Base-by-base conservation (phyloP, 106 monocot genomes). In the Acorus gramineus region DNA sequence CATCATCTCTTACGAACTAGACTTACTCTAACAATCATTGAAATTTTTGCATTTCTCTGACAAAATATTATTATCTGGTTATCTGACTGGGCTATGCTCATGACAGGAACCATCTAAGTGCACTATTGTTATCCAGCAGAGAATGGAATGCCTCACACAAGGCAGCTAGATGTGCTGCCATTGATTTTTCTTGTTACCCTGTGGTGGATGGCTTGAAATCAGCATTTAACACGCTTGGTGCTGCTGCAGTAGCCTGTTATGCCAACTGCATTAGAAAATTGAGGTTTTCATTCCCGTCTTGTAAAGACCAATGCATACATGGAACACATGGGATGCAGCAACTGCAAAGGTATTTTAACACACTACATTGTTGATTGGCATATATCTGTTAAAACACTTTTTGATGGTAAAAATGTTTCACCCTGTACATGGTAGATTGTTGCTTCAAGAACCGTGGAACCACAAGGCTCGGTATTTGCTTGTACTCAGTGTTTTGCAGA, bases 391-490 rank as follows among this genome's bases (percentile, higher is more conserved):
- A 3, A 11, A 28, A 28, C 28, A 28, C 28, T 28, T 28, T 28
- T 28, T 28, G 28, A 28, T 28, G 28, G 28, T 28, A 28, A 28
- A 28, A 28, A 28, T 28, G 28, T 28, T 28, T 28, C 28, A 28
- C 28, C 28, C 28, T 28, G 28, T 28, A 28, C 28, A 28, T 57
- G 3, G 14, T 73, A 98, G 96, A 76, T 88, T 82, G 87, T 59
- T 98, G 74, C 91, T 80, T 88, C 77, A 73, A 69, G 96, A 91
- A 72, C 96, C 96, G 47, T 98, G 96, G 96, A 98, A 78, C 62
- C 8, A 50, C 49, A 76, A 79, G 62, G 85, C 88, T 53, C 74
- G 28, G 6, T 91, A 88, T 58, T 61, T 98, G 47, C 83, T 98
- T 56, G 11, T 85, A 50, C 73, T 98, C 47, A 72, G 68, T 66